Percentiles rank a stretch among this genome's conserved stretches.
phyloP scores from a whole-genome alignment of 805 yeast genomes.

The Yamadazyma nakazawae region DNA sequence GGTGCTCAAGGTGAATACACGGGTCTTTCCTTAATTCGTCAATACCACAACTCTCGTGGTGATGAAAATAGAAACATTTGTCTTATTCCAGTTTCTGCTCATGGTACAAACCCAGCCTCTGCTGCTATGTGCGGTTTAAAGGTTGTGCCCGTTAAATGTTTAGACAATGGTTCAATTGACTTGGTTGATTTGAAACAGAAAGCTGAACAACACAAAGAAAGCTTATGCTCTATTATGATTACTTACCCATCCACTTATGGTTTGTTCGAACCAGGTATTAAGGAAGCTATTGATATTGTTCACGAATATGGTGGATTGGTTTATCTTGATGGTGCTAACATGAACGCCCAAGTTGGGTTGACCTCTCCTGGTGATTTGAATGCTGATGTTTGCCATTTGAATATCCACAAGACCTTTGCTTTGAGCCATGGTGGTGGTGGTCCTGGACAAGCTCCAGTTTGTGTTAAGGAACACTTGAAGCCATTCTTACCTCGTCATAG shows the following conservation, averaged over 20 bases:
- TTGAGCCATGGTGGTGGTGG: conserved; percentile 99
- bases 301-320: conserved; percentile 92
- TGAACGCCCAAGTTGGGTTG: conserved; percentile 98
- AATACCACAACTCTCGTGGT: conserved; percentile 69
- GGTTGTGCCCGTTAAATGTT: conserved; percentile 89
- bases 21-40: conserved; percentile 81
- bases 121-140: conserved; percentile 96
- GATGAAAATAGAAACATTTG: conserved; percentile 77
- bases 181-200: conserved; percentile 68
- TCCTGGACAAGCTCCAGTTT: conserved; percentile 98
- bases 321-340: conserved; percentile 96
- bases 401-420: conserved; percentile 95
- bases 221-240: conserved; percentile 89
- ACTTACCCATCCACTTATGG: conserved; percentile 98
- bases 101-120: conserved; percentile 98
- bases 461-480: conserved; percentile 78
- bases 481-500: conserved; percentile 83
- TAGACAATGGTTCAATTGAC: conserved; percentile 82
- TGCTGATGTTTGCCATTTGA: conserved; percentile 97
- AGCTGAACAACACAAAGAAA: conserved; percentile 63
- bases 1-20: conserved; percentile 99
- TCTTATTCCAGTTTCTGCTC: conserved; percentile 95
- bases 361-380: conserved; percentile 97
- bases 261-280: conserved; percentile 88
- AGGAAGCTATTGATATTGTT: conserved; percentile 77